These are phyloP conservation scores for Huntiella bhutanensis DNA, from an alignment of 2,329 filamentous ascomycete species.

Conservation along the genomic window DNA sequence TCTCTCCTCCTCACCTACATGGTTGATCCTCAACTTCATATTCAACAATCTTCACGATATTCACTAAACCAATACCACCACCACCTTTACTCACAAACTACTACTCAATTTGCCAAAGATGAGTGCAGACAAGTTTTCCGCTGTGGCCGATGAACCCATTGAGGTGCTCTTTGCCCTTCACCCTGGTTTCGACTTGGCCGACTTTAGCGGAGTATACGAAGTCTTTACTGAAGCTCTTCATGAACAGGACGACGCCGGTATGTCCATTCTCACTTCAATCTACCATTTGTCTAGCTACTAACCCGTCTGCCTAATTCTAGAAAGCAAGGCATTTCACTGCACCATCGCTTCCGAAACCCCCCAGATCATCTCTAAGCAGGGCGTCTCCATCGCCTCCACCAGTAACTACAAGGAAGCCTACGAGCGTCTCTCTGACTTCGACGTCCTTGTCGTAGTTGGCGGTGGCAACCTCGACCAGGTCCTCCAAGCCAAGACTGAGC, in stretches of 20 bases:
- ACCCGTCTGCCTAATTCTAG: constrained; percentile 18
- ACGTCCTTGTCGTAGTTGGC: constrained; percentile 61
- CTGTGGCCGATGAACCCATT: constrained; percentile 39
- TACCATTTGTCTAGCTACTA: neutral
- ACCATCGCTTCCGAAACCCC: constrained; percentile 35
- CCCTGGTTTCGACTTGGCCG: constrained; percentile 38
- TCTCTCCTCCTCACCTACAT: no score
- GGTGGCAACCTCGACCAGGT: constrained; percentile 41
- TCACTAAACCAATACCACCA: neutral
- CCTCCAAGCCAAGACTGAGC: constrained; percentile 49
- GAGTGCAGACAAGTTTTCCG: constrained; percentile 37
- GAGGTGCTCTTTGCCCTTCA: constrained; percentile 43
- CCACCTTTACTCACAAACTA: constrained; percentile 6
- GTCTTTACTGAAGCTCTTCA: constrained; percentile 32
- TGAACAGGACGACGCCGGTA: constrained; percentile 33
- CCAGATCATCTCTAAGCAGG: constrained; percentile 39
- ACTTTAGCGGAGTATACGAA: constrained; percentile 37
- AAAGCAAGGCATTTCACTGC: constrained; percentile 37
- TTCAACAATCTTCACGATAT: no score
- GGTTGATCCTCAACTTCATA: no score
- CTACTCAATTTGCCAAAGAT: constrained; percentile 25
- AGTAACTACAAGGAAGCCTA: constrained; percentile 64
- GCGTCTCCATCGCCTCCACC: constrained; percentile 52
- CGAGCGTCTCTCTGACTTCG: constrained; percentile 54
- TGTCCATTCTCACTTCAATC: constrained; percentile 15